Base-by-base conservation (phyloP, 2,329 filamentous ascomycete species). In the Elsinoe australis region DNA sequence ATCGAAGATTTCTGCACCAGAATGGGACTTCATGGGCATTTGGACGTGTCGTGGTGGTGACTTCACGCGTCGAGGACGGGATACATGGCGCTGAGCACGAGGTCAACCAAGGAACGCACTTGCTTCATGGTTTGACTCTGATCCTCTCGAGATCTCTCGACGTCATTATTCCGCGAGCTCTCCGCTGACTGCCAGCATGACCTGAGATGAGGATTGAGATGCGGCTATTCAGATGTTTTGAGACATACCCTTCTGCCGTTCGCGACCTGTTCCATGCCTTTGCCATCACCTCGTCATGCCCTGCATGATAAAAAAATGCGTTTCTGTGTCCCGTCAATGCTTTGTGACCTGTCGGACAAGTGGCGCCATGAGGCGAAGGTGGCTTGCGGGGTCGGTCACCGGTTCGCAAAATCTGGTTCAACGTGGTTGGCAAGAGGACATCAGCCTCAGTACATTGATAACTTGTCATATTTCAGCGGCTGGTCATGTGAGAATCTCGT, bases 361-460 rank as follows among this genome's bases (percentile, higher is more conserved):
- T 26, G 22, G 21, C 21, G 36, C 21, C 15, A 15, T 3, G 18
- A 41, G 36, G 36, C 36, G 36, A 41, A 22, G 21, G 26, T 21
- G 36, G 21, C 28, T 41, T 41, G 36, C 36, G 36, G 36, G 36
- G 36, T 26, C 26, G 36, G 36, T 41, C 36, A 41, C 28, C 21
- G 26, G 36, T 41, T 41, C 36, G 26, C 14, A 15, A 15, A 26
- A 3, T 41, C 21, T 28, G 36, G 36, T 9, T 26, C 22, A 28
- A 17, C n/a, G 22, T 41, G 36, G 36, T 41, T 41, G 36, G 36
- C 36, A 41, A 26, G 22, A 15, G 12, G 12, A 41, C 36, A 41
- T 14, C 28, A n/a, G n/a, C n/a, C n/a, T n/a, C n/a, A n/a, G n/a
- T n/a, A n/a, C n/a, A n/a, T n/a, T n/a, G n/a, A n/a, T n/a, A n/a